These are phyloP conservation scores for Gyromitra esculenta DNA, from an alignment of 2,329 filamentous ascomycete genomes.

Conservation along the genomic window DNA sequence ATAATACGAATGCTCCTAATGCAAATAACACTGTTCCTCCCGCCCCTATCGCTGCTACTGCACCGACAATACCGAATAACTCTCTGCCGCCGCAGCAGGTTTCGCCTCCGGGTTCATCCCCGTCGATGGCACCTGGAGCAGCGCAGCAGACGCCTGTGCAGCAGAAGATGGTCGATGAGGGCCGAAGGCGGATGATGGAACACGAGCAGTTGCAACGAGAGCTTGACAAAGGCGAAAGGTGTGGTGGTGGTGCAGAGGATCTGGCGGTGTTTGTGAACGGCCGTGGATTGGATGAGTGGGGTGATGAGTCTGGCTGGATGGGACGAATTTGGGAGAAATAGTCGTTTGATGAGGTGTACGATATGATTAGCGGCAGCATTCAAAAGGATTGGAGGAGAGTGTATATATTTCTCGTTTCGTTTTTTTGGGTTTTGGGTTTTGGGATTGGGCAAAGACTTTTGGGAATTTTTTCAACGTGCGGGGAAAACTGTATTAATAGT, in stretches of 20 bases:
- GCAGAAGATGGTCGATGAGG: slow-evolving; percentile 24
- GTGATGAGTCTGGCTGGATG: slow-evolving; percentile 39
- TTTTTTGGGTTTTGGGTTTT: slow-evolving; percentile 13
- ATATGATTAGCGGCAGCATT: not conserved
- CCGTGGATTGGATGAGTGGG: slow-evolving; percentile 40
- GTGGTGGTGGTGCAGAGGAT: slow-evolving; percentile 45
- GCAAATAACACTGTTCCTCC: slow-evolving; percentile 11
- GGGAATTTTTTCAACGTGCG: not conserved
- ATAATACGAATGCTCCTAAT: slow-evolving; percentile 18
- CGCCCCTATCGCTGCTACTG: not conserved
- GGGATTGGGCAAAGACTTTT: not conserved
- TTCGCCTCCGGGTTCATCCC: slow-evolving; percentile 21
- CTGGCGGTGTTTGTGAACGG: slow-evolving; percentile 45
- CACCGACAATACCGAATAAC: slow-evolving; percentile 15
- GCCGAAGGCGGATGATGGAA: slow-evolving; percentile 24
- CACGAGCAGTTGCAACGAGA: slow-evolving; percentile 45
- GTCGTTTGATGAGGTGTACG: not conserved
- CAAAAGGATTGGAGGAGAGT: not conserved
- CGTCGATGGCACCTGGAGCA: slow-evolving; percentile 18
- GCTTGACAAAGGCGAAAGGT: slow-evolving; percentile 49
- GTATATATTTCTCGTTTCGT: slow-evolving; percentile 20
- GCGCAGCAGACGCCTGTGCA: slow-evolving; percentile 14
- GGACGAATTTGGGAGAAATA: slow-evolving; percentile 47
- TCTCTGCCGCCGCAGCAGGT: slow-evolving; percentile 12
- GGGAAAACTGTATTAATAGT: slow-evolving; percentile 30